phyloP scores from a whole-genome alignment of 2,329 filamentous ascomycete species.

The Pestalotiopsis sp. region DNA sequence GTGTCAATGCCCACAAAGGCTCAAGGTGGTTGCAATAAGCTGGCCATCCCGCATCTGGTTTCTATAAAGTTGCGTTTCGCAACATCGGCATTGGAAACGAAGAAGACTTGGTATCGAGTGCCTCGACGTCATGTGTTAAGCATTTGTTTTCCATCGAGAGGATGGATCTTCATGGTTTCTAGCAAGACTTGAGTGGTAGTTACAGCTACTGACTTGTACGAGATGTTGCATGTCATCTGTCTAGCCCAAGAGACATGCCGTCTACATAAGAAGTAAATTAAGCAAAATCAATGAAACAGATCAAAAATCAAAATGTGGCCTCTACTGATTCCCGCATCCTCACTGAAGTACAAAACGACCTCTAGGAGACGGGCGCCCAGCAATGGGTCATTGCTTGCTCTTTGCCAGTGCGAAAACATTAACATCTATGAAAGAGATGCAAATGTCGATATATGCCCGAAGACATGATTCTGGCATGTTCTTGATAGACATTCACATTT shows the following conservation, averaged over 20 bases:
- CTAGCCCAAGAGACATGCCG: neutral
- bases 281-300: neutral
- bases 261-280: neutral
- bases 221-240: neutral
- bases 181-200: neutral
- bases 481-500: neutral
- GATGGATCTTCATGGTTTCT: neutral
- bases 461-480: slow-evolving; percentile 15
- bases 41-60: neutral
- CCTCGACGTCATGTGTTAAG: neutral
- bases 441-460: slow-evolving; percentile 43
- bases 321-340: slow-evolving; percentile 62
- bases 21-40: neutral
- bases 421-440: slow-evolving; percentile 47
- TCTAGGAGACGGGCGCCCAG: slow-evolving; percentile 60
- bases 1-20: neutral
- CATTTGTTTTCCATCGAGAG: neutral
- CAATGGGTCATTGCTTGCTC: slow-evolving; percentile 52
- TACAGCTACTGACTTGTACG: neutral
- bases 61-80: neutral
- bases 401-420: slow-evolving; percentile 62
- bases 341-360: slow-evolving; percentile 55
- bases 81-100: neutral
- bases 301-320: slow-evolving; percentile 46
- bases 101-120: neutral